A percentile compares a stretch with the other conserved stretches of the same genome.
phyloP scores from a whole-genome alignment of 116 monocot genomes.

The Zostera marina region DNA sequence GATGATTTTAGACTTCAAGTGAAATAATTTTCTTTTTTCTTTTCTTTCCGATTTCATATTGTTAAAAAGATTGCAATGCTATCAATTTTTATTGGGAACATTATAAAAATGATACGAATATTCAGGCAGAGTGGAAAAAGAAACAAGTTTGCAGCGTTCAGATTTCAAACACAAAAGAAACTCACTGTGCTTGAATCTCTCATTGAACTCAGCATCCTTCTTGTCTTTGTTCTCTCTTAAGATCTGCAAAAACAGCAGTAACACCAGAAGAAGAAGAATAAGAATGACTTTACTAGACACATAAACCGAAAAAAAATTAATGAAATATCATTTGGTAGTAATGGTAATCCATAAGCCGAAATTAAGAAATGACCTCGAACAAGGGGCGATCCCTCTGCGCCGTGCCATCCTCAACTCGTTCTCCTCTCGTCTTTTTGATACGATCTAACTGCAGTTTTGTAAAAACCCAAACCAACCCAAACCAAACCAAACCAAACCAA shows the following conservation, averaged over 20 bases:
- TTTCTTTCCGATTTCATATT: too few species aligned
- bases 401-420: conserved; percentile 82
- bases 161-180: background rate
- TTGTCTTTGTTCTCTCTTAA: conserved; percentile 79
- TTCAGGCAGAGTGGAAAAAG: too few species aligned
- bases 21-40: too few species aligned
- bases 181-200: conserved; percentile 96
- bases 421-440: conserved; percentile 50
- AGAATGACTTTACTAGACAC: background rate
- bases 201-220: conserved; percentile 90
- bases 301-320: background rate
- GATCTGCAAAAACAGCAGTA: too few species aligned
- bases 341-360: too few species aligned
- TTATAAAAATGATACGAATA: too few species aligned
- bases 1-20: too few species aligned
- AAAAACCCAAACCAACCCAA: background rate
- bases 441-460: conserved; percentile 35
- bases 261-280: background rate
- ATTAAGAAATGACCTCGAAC: conserved; percentile 20
- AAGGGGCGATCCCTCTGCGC: conserved; percentile 71
- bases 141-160: too few species aligned
- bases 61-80: too few species aligned
- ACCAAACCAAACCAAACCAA: too few species aligned
- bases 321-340: too few species aligned
- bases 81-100: too few species aligned